These are phyloP conservation scores for Chaetomidium leptoderma DNA, from an alignment of 495 filamentous ascomycete species.

Conservation along the genomic window DNA sequence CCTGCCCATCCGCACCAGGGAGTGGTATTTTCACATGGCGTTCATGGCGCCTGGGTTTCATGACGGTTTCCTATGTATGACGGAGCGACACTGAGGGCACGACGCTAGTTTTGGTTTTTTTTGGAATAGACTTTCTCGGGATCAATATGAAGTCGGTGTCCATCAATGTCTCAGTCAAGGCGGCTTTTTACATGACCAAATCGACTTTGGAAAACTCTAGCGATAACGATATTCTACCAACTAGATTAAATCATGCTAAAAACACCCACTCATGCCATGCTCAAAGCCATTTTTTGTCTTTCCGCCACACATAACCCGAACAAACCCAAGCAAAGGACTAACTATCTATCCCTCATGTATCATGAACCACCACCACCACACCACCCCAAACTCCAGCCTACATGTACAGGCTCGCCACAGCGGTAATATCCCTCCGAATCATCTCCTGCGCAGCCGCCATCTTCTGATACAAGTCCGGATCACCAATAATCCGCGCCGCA, in stretches of 20 bases:
- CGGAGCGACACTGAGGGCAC: neutral
- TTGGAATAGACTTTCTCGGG: conserved; percentile 11
- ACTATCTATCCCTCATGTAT: neutral
- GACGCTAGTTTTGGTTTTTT: neutral
- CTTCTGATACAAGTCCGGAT: conserved; percentile 87
- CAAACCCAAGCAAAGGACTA: neutral
- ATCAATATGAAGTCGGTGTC: neutral
- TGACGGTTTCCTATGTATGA: neutral
- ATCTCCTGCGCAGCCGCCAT: conserved; percentile 95
- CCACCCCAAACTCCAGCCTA: conserved; percentile 25
- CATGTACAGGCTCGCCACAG: conserved; percentile 83
- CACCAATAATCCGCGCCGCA: conserved; percentile 92
- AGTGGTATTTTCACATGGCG: neutral
- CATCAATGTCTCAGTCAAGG: too few species aligned
- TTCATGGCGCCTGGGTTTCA: conserved; percentile 1
- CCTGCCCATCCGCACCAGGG: neutral
- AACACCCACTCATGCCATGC: neutral
- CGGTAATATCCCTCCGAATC: conserved; percentile 93
- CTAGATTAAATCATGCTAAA: neutral
- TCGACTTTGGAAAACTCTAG: neutral
- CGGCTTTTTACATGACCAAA: neutral
- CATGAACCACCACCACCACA: neutral
- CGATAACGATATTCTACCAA: neutral
- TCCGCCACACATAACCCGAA: neutral
- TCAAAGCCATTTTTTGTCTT: conserved; percentile 3